Conservation (phyloP, 73 alveolate genomes). For the Tetrahymena borealis region DNA sequence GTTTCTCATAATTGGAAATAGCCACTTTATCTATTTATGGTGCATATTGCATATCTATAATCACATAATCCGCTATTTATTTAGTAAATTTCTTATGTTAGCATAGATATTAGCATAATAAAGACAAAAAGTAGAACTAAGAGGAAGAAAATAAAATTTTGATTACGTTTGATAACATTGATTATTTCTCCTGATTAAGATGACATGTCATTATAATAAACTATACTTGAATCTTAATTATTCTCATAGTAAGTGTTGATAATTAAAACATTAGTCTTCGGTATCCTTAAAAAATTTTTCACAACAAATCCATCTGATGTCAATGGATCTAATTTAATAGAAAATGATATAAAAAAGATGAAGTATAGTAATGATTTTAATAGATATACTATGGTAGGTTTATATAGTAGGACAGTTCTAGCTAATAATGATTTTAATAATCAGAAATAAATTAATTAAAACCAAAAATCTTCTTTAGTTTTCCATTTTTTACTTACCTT, state of each 20-base stretch:
- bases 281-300: not conserved
- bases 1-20: not conserved
- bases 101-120: no score
- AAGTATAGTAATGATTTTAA: no score
- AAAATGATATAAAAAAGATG: no score
- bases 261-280: not conserved
- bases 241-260: not conserved
- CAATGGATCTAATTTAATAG: not conserved
- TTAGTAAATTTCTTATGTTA: not conserved
- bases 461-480: no score
- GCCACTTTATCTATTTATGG: not conserved
- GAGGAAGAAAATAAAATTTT: not conserved
- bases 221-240: not conserved
- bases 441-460: no score
- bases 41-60: not conserved
- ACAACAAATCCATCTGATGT: not conserved
- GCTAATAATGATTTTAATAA: no score
- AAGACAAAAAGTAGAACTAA: no score
- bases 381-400: no score
- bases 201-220: not conserved
- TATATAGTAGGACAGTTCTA: no score
- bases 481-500: no score
- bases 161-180: not conserved
- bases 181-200: not conserved
- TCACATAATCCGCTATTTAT: not conserved